Evolutionary conservation across 306 rosid species (phyloP).

Genomic region (Castanea crenata): DNA sequence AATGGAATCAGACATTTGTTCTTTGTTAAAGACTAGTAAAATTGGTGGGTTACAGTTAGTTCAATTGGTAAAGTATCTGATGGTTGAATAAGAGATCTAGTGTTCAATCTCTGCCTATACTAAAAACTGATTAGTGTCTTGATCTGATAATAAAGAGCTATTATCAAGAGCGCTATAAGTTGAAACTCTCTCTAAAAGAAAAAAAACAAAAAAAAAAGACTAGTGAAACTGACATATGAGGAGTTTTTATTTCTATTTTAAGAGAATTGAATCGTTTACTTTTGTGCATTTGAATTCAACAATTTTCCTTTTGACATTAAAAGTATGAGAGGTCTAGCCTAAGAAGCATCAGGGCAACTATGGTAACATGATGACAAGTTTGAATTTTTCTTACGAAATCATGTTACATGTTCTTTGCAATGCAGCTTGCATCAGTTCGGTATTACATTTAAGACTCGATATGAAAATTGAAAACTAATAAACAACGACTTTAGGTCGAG

Average conservation of each 20-base stretch:
- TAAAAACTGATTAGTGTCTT: no score
- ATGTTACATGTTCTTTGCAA: neutral
- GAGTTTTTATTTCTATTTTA: neutral
- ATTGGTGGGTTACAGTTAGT: neutral
- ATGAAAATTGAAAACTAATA: no score
- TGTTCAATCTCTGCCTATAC: no score
- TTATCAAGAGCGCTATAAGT: no score
- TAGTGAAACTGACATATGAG: neutral
- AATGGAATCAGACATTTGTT: conserved; percentile 12
- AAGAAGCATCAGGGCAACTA: conserved; percentile 9
- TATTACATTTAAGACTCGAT: neutral
- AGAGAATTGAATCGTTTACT: neutral
- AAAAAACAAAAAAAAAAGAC: neutral
- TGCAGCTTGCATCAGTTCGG: neutral
- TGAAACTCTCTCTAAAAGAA: no score
- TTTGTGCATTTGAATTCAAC: neutral
- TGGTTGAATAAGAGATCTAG: no score
- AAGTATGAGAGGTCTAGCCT: conserved; percentile 5
- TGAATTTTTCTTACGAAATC: neutral
- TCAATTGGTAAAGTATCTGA: no score
- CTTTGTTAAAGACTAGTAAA: neutral
- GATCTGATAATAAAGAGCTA: no score
- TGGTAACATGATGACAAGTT: conserved; percentile 7
- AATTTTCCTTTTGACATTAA: conserved; percentile 10
- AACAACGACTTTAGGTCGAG: no score